Base-by-base conservation (phyloP, 2,329 filamentous ascomycete genomes). In the Colletotrichum paranaense region DNA sequence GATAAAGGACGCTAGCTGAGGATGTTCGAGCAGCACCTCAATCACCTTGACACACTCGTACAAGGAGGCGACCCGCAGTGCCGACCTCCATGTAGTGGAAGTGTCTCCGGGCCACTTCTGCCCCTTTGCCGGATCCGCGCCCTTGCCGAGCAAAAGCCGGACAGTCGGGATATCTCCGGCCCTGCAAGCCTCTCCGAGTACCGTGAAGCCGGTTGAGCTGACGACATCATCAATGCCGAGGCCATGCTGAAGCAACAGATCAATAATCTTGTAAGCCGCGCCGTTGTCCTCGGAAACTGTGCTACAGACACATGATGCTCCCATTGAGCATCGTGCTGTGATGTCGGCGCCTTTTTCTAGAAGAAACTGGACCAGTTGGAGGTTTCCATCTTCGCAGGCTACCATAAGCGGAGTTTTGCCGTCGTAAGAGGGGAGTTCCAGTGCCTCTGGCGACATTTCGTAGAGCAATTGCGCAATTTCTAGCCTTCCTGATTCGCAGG, bases 321-420 rank as follows among this genome's bases (percentile, higher is more conserved):
- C 73, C 8, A 24, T 49, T 2, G 24, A 24, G 24, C 74, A 68
- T 5, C 28, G 53, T 22, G 26, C n/a, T 32, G 53, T 16, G 49
- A 76, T 56, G 22, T 76, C 68, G 4, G 78, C 78, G 12, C 77
- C 77, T 3, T 66, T 71, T 11, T 76, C 59, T 26, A 79, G 74
- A 2, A 79, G 74, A n/a, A 75, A 58, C 42, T 74, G 62, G 6
- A 74, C 66, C 16, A 77, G 32, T 0, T 64, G 30, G 6, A 75
- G 38, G 22, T 75, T 49, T 1, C 74, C 76, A 11, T 74, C 38
- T 0, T 22, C 24, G 35, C 76, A 78, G 8, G 74, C 77, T 14
- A 42, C 56, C 12, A 72, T 68, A 7, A 78, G 73, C 4, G 78
- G 75, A 4, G 76, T 76, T 14, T 46, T 59, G 14, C 75, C 73